phyloP scores from a whole-genome alignment of 176 grass and related monocot species.

The Dendrocalamus sinicus region DNA sequence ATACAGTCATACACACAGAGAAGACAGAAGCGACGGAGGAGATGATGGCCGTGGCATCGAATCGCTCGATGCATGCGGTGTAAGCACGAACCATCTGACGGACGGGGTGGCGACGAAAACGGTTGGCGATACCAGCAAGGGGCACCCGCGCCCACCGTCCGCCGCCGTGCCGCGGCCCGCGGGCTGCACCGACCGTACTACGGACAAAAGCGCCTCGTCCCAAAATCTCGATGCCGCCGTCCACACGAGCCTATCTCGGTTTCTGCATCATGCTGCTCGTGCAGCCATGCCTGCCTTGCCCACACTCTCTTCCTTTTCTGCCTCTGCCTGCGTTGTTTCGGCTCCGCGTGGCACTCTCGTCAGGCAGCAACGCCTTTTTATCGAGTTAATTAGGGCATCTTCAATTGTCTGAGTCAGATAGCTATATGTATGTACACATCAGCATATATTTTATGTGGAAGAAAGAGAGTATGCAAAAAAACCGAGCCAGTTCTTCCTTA shows the following conservation, averaged over 20 bases:
- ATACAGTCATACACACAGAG: neutral
- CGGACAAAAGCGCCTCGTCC: constrained; percentile 21
- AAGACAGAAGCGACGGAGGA: neutral
- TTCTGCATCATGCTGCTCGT: neutral
- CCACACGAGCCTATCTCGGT: constrained; percentile 29
- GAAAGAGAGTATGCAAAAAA: no score
- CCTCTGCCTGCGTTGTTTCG: constrained; percentile 9
- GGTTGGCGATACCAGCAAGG: constrained; percentile 29
- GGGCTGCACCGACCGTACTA: constrained; percentile 14
- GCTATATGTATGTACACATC: no score
- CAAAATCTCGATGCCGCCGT: neutral
- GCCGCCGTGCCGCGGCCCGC: neutral
- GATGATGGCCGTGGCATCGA: neutral
- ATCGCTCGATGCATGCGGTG: neutral
- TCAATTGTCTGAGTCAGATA: no score
- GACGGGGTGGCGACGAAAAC: constrained; percentile 26
- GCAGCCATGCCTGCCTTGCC: neutral
- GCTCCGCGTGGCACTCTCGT: constrained; percentile 23
- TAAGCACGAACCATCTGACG: neutral
- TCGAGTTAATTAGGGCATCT: neutral
- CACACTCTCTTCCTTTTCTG: no score
- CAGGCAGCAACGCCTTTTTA: neutral
- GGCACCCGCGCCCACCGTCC: constrained; percentile 46
- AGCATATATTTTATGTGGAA: no score
- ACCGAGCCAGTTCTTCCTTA: no score